These are phyloP conservation scores for Xylaria acuta DNA, from an alignment of 495 filamentous ascomycete species.

Conservation along the genomic window DNA sequence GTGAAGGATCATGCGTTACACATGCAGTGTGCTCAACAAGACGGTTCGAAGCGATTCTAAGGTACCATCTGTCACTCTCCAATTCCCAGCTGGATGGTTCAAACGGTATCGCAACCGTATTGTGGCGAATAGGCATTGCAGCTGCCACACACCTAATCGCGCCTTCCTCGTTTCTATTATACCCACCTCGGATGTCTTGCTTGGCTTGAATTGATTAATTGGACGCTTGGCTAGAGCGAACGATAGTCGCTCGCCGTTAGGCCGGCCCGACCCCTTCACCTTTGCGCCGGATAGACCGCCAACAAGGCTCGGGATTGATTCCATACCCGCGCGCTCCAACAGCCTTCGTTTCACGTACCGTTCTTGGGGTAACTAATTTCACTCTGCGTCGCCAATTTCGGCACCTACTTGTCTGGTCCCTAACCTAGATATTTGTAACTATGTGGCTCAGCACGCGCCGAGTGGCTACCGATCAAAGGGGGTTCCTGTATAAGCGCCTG, in stretches of 20 bases:
- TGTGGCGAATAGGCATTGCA: neutral
- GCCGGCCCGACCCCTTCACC: neutral
- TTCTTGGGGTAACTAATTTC: neutral
- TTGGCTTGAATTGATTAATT: neutral
- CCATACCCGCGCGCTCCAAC: neutral
- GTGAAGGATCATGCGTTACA: slow-evolving; percentile 10
- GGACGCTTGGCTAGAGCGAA: neutral
- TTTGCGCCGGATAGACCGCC: neutral
- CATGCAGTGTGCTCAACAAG: neutral
- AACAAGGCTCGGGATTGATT: neutral
- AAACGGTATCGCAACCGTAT: neutral
- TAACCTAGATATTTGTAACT: neutral
- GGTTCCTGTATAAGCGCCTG: neutral
- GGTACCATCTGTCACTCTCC: neutral
- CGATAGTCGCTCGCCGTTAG: neutral
- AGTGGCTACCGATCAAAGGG: neutral
- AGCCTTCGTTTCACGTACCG: neutral
- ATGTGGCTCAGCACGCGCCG: neutral
- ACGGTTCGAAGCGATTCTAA: neutral
- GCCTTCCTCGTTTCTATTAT: neutral
- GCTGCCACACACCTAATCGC: neutral
- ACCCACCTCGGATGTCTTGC: neutral
- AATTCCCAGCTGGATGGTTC: slow-evolving; percentile 22
- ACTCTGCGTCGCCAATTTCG: neutral
- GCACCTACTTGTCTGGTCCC: neutral